Evolutionary conservation across 257 asterid species (phyloP), one percentile per base, ranked within the genome.

Genomic region (Fraxinus americana): DNA sequence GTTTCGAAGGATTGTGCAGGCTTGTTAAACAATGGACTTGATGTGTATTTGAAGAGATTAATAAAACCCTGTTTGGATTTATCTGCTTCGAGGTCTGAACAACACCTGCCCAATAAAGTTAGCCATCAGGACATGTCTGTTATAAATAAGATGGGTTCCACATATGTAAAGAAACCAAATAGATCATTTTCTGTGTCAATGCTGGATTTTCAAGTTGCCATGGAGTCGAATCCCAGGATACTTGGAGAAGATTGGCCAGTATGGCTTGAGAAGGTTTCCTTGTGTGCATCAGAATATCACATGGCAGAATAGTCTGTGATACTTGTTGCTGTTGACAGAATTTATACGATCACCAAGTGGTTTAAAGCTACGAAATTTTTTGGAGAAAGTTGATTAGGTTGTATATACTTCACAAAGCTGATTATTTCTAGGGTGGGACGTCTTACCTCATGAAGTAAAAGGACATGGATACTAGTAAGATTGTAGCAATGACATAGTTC

Each of bases 171-270:
- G 48, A 87, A 71, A 27, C 70, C 79, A 30, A 75, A 75, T 41
- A 73, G 71, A 77, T 52, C 73, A 29, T 72, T 79, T 77, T 43
- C 85, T 74, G 89, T 85, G 76, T 89, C 94, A 67, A 67, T 83
- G 82, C 72, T 84, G 72, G 97, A 92, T 57, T 85, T 89, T 77
- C 80, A 67, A 73, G 91, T 76, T 78, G 88, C 90, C 2, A 82
- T 87, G 90, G 89, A 86, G 82, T 83, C 65, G 50, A 81, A 87
- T 84, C 89, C 90, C 32, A 27, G 75, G 67, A 68, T 88, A 75
- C 89, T 92, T 11, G 97, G 97, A 66, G 87, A 82, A 75, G 86
- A 89, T 76, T 88, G 97, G 94, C 89, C 90, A 10, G 1, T 82
- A 29, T 87, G 76, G 76, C 82, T 91, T 70, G 96, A 86, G 90